Evolutionary conservation across 768 basidiomycete genomes (phyloP), one percentile per base, ranked within the genome.

Genomic region (Pulveroboletus frians): DNA sequence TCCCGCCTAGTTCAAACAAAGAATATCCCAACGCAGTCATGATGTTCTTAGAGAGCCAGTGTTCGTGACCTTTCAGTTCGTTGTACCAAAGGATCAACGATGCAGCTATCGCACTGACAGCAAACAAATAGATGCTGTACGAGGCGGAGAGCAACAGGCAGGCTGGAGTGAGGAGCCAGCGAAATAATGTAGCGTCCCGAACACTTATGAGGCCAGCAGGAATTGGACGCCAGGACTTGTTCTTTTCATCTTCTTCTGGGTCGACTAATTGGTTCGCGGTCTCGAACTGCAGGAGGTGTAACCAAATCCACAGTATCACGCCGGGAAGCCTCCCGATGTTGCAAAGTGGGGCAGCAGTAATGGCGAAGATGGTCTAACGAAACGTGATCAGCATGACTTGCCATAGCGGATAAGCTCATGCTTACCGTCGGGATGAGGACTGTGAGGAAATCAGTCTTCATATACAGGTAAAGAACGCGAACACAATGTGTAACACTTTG

Each of bases 241-340:
- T 78, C 51, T 49, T 57, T 10, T 55, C 57, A 52, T 78, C 76
- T 57, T 78, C 76, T 34, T 69, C 69, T 9, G 69, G 65, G 46
- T 65, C 62, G 26, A 69, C 58, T 11, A 65, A 55, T 55, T 78
- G 76, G 46, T 78, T 78, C 8, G 73, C 62, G 15, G 72, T 61
- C 43, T 71, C 65, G 63, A 72, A 75, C 35, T 74, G 73, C 6
- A 78, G 61, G 26, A 76, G 64, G 52, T 78, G 77, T 5, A 76
- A 51, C 68, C 70, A 76, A 10, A 74, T 71, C 76, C 76, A 78
- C 32, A 71, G 55, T 32, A 72, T 55, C 11, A 68, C 61, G 30
- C 69, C 59, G 11, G 62, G 46, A 5, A 70, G 37, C 1, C 45
- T 59, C 3, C 40, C 39, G 23, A 59, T 7, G 30, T 56, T 52